Conservation (phyloP, 1,139 yeast genomes). For the Debaryomyces udenii region DNA sequence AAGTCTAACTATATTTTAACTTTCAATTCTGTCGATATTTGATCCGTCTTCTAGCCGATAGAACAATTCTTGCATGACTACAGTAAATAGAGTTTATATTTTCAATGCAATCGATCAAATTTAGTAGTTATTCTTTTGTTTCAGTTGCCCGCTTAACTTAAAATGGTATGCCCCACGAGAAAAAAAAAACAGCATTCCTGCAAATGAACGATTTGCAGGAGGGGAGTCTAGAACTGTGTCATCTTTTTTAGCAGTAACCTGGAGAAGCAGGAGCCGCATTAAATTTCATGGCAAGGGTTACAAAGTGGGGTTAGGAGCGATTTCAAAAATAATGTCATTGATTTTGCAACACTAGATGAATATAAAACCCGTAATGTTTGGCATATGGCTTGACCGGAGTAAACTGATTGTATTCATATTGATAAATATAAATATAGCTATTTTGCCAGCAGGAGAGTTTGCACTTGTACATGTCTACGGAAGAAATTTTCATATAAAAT, state of each 20-base stretch:
- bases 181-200: neutral
- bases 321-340: slow-evolving; percentile 2
- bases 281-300: slow-evolving; percentile 1
- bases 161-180: neutral
- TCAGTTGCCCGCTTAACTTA: neutral
- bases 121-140: neutral
- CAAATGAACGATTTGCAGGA: neutral
- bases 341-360: slow-evolving; percentile 4
- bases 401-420: neutral
- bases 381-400: neutral
- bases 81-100: slow-evolving; percentile 1
- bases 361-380: slow-evolving; percentile 1
- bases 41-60: slow-evolving; percentile 3
- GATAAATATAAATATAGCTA: neutral
- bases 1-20: slow-evolving; percentile 9
- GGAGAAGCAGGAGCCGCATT: neutral
- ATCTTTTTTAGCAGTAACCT: neutral
- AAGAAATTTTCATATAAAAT: neutral
- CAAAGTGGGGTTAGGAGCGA: slow-evolving; percentile 4
- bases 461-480: neutral
- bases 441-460: neutral
- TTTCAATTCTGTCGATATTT: slow-evolving; percentile 5
- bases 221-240: slow-evolving; percentile 10
- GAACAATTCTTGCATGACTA: slow-evolving; percentile 4
- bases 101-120: slow-evolving; percentile 10